These are phyloP conservation scores for Setomelanomma holmii DNA, from an alignment of 2,329 filamentous ascomycete species.

Conservation along the genomic window DNA sequence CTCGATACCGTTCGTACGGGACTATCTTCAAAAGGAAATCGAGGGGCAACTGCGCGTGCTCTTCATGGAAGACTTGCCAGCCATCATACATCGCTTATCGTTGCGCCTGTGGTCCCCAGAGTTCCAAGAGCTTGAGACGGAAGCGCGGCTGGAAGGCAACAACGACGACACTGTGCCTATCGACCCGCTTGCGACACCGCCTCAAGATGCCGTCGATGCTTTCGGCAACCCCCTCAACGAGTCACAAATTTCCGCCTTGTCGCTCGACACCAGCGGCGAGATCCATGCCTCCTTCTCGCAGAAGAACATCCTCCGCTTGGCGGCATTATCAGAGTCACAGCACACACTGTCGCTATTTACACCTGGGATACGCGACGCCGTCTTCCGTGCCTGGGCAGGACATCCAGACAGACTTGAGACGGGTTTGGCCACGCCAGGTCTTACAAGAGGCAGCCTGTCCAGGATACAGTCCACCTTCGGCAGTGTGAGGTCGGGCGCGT, in stretches of 20 bases:
- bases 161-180: constrained; percentile 66
- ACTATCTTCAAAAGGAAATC: constrained; percentile 95
- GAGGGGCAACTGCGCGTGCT: constrained; percentile 89
- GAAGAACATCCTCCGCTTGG: constrained; percentile 86
- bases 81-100: constrained; percentile 93
- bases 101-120: constrained; percentile 90
- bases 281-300: constrained; percentile 92
- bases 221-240: constrained; percentile 79
- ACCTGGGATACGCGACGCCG: constrained; percentile 84
- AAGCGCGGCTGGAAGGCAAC: constrained; percentile 57
- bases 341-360: constrained; percentile 91
- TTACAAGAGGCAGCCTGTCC: constrained; percentile 54
- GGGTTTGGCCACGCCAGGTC: constrained; percentile 49
- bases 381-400: constrained; percentile 92
- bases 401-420: constrained; percentile 73
- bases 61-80: constrained; percentile 97
- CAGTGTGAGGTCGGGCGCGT: constrained; percentile 56
- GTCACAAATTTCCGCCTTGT: constrained; percentile 76
- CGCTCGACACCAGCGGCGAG: constrained; percentile 80
- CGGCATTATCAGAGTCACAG: constrained; percentile 84
- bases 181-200: constrained; percentile 82
- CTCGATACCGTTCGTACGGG: constrained; percentile 96
- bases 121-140: constrained; percentile 71
- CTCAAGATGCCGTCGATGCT: constrained; percentile 81
- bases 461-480: constrained; percentile 54